These are phyloP conservation scores for Cucurbita ficifolia DNA, from an alignment of 306 rosid genomes.

Conservation along the genomic window DNA sequence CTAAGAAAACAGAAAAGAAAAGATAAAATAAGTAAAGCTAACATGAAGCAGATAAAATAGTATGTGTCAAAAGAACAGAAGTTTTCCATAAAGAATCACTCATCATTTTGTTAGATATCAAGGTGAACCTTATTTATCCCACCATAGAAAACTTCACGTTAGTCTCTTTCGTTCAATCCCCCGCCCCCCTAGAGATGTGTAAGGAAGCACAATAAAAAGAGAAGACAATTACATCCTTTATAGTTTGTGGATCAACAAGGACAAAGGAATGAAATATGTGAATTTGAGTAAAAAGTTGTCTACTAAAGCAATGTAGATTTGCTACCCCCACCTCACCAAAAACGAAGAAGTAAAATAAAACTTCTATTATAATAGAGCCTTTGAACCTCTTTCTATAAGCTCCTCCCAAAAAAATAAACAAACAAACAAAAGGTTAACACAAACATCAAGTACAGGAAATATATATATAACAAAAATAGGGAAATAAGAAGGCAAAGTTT, in stretches of 20 bases:
- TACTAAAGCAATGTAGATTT: not conserved
- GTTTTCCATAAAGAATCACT: not conserved
- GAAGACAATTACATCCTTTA: not conserved
- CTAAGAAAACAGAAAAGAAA: slow-evolving; percentile 21
- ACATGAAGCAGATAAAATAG: not conserved
- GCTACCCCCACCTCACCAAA: not conserved
- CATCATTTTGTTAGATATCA: not conserved
- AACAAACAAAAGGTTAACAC: not conserved
- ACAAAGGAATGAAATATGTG: not conserved
- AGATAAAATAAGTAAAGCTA: slow-evolving; percentile 9
- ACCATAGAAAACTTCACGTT: not conserved
- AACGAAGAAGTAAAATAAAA: not conserved
- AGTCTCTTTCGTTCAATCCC: not conserved
- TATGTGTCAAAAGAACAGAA: not conserved
- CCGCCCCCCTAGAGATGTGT: not conserved
- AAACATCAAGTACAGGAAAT: not conserved
- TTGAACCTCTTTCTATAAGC: not conserved
- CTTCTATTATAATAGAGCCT: not conserved
- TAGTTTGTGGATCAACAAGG: not conserved
- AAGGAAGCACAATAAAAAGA: not conserved
- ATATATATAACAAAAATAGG: not conserved
- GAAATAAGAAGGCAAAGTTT: slow-evolving; percentile 14
- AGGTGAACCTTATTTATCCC: not conserved
- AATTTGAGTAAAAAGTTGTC: not conserved
- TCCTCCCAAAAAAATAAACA: not conserved